phyloP scores from a whole-genome alignment of 2,329 filamentous ascomycete species.

The Penicillium freii region DNA sequence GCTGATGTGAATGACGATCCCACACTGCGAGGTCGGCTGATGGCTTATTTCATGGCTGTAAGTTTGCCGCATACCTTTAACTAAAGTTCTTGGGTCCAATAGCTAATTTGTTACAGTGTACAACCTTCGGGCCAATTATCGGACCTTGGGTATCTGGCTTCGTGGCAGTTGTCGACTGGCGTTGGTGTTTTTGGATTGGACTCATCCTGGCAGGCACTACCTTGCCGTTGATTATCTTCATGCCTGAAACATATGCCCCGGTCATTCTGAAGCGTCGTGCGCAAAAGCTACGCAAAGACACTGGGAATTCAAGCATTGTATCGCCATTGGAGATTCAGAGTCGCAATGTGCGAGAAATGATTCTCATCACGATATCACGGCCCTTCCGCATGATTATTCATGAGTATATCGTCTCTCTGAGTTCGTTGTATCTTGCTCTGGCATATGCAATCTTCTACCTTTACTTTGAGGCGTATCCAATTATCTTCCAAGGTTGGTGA shows the following conservation, averaged over 20 bases:
- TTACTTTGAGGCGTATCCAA: slow-evolving; percentile 71
- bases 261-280: slow-evolving; percentile 60
- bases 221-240: slow-evolving; percentile 54
- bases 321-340: slow-evolving; percentile 66
- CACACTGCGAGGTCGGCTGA: slow-evolving; percentile 42
- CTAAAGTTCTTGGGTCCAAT: background rate
- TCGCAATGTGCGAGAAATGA: slow-evolving; percentile 36
- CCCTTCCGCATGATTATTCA: slow-evolving; percentile 69
- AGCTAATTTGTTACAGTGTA: slow-evolving; percentile 27
- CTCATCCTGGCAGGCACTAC: slow-evolving; percentile 62
- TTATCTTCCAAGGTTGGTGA: slow-evolving; percentile 58
- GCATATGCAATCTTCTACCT: slow-evolving; percentile 69
- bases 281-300: slow-evolving; percentile 55
- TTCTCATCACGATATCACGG: slow-evolving; percentile 66
- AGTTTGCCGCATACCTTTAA: slow-evolving; percentile 3
- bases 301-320: slow-evolving; percentile 53
- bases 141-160: slow-evolving; percentile 49
- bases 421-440: slow-evolving; percentile 68
- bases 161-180: slow-evolving; percentile 44
- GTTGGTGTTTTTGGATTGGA: slow-evolving; percentile 58
- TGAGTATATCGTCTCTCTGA: slow-evolving; percentile 70
- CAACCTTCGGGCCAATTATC: slow-evolving; percentile 44
- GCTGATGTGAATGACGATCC: slow-evolving; percentile 50
- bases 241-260: slow-evolving; percentile 65
- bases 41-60: slow-evolving; percentile 46